A percentile compares a stretch with the other conserved stretches of the same genome.
These are phyloP conservation scores for Trypanosoma cruzi DNA, from an alignment of 208 protist genomes.

Conservation along the genomic window DNA sequence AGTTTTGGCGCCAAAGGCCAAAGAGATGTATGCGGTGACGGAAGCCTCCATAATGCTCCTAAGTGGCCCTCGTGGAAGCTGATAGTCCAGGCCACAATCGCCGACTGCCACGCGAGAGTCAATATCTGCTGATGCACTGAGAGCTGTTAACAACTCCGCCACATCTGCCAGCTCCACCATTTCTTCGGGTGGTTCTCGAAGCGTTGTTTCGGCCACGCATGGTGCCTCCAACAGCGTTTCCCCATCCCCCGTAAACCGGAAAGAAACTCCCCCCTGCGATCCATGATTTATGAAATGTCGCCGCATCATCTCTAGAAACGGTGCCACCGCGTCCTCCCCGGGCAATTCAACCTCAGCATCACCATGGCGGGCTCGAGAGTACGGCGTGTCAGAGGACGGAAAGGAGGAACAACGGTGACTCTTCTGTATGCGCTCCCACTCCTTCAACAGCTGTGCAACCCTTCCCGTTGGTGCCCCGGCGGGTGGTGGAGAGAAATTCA, in stretches of 20 bases:
- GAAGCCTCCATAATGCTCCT: conserved; percentile 7
- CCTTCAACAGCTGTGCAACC: background rate
- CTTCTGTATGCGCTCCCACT: background rate
- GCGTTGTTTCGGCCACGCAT: conserved; percentile 1
- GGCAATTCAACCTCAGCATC: background rate
- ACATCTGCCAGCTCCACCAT: conserved; percentile 29
- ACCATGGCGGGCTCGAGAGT: background rate
- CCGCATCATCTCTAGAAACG: conserved; percentile 14
- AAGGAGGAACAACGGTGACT: background rate
- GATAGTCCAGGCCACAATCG: background rate
- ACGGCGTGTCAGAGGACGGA: background rate
- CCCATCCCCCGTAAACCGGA: conserved; percentile 12
- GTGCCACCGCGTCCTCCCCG: background rate
- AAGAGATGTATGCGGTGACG: conserved; percentile 9
- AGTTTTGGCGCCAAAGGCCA: background rate
- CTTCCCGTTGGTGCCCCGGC: background rate
- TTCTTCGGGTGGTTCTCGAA: background rate
- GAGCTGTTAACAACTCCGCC: conserved; percentile 8
- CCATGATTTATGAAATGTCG: background rate
- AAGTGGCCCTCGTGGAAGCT: conserved; percentile 13
- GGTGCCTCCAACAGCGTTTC: conserved; percentile 17
- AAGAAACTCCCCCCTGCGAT: background rate
- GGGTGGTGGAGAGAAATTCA: background rate
- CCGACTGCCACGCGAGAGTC: background rate
- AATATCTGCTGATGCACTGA: background rate